Evolutionary conservation across 495 filamentous ascomycete genomes (phyloP), one percentile per base, ranked within the genome.

Genomic region (Hypoxylon crocopeplum): DNA sequence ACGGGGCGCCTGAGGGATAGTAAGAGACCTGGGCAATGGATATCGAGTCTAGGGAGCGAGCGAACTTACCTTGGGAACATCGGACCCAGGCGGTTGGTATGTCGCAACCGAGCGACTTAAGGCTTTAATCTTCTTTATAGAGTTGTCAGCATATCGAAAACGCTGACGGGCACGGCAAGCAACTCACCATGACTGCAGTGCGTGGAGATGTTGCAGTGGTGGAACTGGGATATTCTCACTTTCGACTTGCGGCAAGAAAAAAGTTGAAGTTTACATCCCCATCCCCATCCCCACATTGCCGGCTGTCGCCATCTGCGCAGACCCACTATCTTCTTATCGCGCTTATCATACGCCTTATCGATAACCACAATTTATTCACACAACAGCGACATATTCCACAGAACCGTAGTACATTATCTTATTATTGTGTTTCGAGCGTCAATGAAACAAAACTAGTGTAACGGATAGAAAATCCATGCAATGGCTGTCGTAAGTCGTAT

Each of bases 71-170:
- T 84, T 84, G 40, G 86, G 76, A 56, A 88, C 84, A 72, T 85
- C 82, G 34, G 88, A 86, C 39, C 93, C 93, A 32, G 89, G 85
- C 30, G 90, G 84, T 74, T 93, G 89, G 67, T 89, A 85, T 41
- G 91, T 87, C 69, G 85, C 79, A 24, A 86, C 79, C 12, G 89
- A 83, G 66, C 92, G 88, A 57, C 83, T 89, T 68, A 98, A 88
- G 30, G 93, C 89, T 81, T 96, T 96, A 68, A 98, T 90, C 86
- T 96, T 96, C 92, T 66, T 48, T 48, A 19, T 4, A 27, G 7
- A 8, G 5, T n/a, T n/a, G 24, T 64, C 39, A 64, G 48, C n/a
- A 58, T 37, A n/a, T 8, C 16, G 8, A 10, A n/a, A 13, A 11
- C 2, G 2, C 0, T 2, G 51, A 29, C 0, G 2, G 7, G 6